Evolutionary conservation across 2,329 filamentous ascomycete species (phyloP), one percentile per base, ranked within the genome.

Genomic region (Capronia americana): DNA sequence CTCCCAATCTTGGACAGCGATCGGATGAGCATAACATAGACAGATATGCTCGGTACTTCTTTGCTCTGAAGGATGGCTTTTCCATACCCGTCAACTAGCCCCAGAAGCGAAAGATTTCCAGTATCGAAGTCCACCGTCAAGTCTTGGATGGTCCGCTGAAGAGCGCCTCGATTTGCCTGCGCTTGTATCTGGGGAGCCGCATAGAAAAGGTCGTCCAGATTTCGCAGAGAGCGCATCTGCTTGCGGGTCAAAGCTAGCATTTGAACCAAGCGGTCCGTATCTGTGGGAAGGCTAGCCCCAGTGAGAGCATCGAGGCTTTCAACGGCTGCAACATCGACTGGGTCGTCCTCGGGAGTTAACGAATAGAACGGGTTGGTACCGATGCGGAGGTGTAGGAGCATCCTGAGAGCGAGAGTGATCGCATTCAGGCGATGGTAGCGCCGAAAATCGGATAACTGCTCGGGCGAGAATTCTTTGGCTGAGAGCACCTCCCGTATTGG

Each of bases 351-450:
- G 11, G 53, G 59, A 46, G 53, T 38, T 7, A 69, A 17, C 23
- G 57, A 61, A 26, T 67, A 69, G 57, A 62, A 69, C 14, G 62
- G 64, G 23, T 56, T 69, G 26, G 63, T 58, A n/a, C 63, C 64
- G n/a, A 67, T 56, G 12, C 61, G 67, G 38, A 69, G 58, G 53
- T 70, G 69, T 26, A 67, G 54, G n/a, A 70, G 65, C 59, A 70
- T 56, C 44, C 65, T 63, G 11, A 69, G 44, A 32, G 69, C 67
- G 7, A 69, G 57, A 38, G 63, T 65, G 59, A 65, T 66, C 6
- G 69, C 69, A n/a, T 69, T 64, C 20, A 70, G 65, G 20, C 67
- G 58, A 55, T 70, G 67, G 46, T 67, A 69, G 5, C 65, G 54
- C 10, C 61, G 51, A 24, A 61, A 65, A 24, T 61, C 64, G n/a